Percentiles rank a stretch among this genome's conserved stretches.
Evolutionary conservation across 2,329 filamentous ascomycete species (phyloP).

Genomic region (Xylogone sp.): DNA sequence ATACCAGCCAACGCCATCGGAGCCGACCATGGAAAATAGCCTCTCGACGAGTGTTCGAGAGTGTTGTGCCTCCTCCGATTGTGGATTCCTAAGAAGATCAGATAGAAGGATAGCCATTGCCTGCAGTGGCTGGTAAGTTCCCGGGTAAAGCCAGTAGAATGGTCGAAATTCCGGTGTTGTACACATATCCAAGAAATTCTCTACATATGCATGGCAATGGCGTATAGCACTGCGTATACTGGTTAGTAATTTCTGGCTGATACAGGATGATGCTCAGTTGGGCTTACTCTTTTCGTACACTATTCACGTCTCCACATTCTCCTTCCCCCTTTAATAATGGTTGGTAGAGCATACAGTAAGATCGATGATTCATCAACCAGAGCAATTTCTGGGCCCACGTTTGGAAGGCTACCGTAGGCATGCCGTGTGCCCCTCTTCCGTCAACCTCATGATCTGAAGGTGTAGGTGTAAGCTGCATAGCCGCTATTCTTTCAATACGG

Average conservation of each 20-base stretch:
- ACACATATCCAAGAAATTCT: conserved; percentile 19
- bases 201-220: conserved; percentile 19
- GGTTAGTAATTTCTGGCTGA: neutral
- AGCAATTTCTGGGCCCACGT: conserved; percentile 7
- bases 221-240: conserved; percentile 13
- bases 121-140: conserved; percentile 20
- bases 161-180: conserved; percentile 14
- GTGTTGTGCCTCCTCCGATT: conserved; percentile 14
- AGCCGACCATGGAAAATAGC: conserved; percentile 8
- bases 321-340: conserved; percentile 12
- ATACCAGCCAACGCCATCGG: neutral
- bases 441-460: neutral
- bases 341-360: conserved; percentile 18
- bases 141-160: conserved; percentile 22
- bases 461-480: neutral
- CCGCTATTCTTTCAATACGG: neutral
- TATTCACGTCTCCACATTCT: neutral
- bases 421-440: neutral
- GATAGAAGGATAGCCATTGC: conserved; percentile 15
- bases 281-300: conserved; percentile 2
- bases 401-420: neutral
- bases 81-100: conserved; percentile 16
- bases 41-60: conserved; percentile 16
- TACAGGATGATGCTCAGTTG: conserved; percentile 5
- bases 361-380: conserved; percentile 20